Evolutionary conservation across 768 basidiomycete genomes (phyloP).

Genomic region (Gyrodon lividus): DNA sequence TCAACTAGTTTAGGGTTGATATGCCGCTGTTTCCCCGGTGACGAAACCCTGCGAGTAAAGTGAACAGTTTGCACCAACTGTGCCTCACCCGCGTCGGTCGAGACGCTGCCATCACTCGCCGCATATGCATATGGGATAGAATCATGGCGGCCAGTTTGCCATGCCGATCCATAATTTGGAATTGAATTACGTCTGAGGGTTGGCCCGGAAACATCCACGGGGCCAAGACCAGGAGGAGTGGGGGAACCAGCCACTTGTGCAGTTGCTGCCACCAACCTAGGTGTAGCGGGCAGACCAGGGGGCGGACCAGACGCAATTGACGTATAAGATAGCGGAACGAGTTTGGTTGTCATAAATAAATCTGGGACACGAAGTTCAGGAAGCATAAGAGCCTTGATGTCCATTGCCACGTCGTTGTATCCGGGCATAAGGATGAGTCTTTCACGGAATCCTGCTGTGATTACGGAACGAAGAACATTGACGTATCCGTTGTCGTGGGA

Average conservation of each 20-base stretch:
- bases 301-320: conserved; percentile 25
- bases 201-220: conserved; percentile 13
- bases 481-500: conserved; percentile 76
- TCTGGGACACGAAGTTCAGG: conserved; percentile 53
- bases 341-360: conserved; percentile 60
- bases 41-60: conserved; percentile 29
- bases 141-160: conserved; percentile 23
- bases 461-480: conserved; percentile 57
- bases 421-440: conserved; percentile 66
- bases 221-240: background rate
- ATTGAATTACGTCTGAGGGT: conserved; percentile 23
- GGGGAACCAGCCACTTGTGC: conserved; percentile 13
- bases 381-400: conserved; percentile 55
- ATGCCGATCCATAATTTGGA: conserved; percentile 45
- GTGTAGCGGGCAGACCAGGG: conserved; percentile 20
- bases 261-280: conserved; percentile 12
- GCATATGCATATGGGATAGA: conserved; percentile 38
- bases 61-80: conserved; percentile 26
- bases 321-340: conserved; percentile 32
- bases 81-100: conserved; percentile 45
- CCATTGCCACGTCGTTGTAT: conserved; percentile 58
- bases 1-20: conserved; percentile 55
- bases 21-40: conserved; percentile 38
- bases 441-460: conserved; percentile 61
- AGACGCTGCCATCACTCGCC: conserved; percentile 41